A percentile compares a stretch with the other conserved stretches of the same genome.
These are phyloP conservation scores for Clonostachys rosea DNA, from an alignment of 2,329 filamentous ascomycete species.

Conservation along the genomic window DNA sequence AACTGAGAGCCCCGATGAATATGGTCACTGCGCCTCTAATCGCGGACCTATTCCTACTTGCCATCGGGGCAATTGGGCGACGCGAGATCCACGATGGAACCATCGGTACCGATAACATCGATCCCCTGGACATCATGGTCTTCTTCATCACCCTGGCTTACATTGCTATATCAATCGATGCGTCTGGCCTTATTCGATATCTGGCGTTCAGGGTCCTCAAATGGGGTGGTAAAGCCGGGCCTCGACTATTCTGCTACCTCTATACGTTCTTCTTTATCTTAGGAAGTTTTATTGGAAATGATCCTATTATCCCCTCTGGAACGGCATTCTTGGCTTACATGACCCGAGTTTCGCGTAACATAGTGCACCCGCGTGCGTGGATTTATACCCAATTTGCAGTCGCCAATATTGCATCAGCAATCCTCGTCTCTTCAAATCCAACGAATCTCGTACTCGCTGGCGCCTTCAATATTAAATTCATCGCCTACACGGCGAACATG, in stretches of 20 bases:
- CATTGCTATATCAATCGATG: slow-evolving; percentile 73
- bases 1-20: slow-evolving; percentile 59
- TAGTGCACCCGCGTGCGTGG: slow-evolving; percentile 67
- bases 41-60: slow-evolving; percentile 67
- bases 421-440: slow-evolving; percentile 73
- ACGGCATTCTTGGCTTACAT: slow-evolving; percentile 74
- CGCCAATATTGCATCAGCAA: slow-evolving; percentile 70
- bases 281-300: slow-evolving; percentile 68
- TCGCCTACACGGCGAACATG: slow-evolving; percentile 73
- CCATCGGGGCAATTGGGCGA: slow-evolving; percentile 62
- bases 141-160: slow-evolving; percentile 74
- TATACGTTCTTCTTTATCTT: slow-evolving; percentile 68
- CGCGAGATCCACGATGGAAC: slow-evolving; percentile 66
- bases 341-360: slow-evolving; percentile 71
- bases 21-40: slow-evolving; percentile 68
- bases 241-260: slow-evolving; percentile 66
- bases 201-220: slow-evolving; percentile 67
- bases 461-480: slow-evolving; percentile 67
- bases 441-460: slow-evolving; percentile 72
- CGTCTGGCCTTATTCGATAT: slow-evolving; percentile 67
- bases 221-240: slow-evolving; percentile 62
- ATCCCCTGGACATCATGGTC: slow-evolving; percentile 67
- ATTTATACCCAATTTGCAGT: slow-evolving; percentile 68
- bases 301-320: slow-evolving; percentile 70
- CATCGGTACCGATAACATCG: slow-evolving; percentile 60